Evolutionary conservation across 306 rosid species (phyloP), one percentile per base, ranked within the genome.

Genomic region (Carpinus viminea): DNA sequence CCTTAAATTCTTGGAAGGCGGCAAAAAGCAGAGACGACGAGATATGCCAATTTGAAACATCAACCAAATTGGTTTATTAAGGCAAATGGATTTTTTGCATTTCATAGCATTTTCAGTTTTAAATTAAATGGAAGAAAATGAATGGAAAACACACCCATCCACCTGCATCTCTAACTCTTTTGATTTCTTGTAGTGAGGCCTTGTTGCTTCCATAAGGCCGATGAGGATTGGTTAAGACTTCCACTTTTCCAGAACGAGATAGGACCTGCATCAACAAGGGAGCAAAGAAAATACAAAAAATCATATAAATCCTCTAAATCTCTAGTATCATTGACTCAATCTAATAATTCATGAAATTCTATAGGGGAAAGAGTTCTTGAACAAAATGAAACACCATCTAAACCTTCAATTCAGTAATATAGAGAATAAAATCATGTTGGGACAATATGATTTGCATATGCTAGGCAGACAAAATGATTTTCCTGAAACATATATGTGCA

Each of bases 111-210:
- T 66, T 66, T 38, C 72, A 66, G 17, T 38, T 15, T 38, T 17
- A 12, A 34, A 28, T 62, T 64, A 31, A 16, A 18, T n/a, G 51
- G 28, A 28, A 76, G 74, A 71, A 74, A 51, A 73, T 77, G 88
- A 90, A 87, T 43, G 81, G 90, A 87, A 83, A 91, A 95, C 98
- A 93, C 98, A 95, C 99, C 99, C 99, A 95, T 91, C 99, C 99
- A 90, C 99, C 98, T 93, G 98, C 99, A 76, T 93, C 97, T 90
- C 97, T 90, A 85, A 95, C 87, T 90, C 99, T 95, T 88, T 62
- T 91, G 78, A 95, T 89, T 84, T 95, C 99, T 89, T 91, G 90
- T 51, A 93, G 94, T 76, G 96, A 87, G 78, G 56, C 78, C 68
- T 76, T 90, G 90, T 90, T 93, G 84, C 80, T 95, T 85, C 99